Conservation (phyloP, 2,329 filamentous ascomycete species). For the Pseudonectria foliicola region DNA sequence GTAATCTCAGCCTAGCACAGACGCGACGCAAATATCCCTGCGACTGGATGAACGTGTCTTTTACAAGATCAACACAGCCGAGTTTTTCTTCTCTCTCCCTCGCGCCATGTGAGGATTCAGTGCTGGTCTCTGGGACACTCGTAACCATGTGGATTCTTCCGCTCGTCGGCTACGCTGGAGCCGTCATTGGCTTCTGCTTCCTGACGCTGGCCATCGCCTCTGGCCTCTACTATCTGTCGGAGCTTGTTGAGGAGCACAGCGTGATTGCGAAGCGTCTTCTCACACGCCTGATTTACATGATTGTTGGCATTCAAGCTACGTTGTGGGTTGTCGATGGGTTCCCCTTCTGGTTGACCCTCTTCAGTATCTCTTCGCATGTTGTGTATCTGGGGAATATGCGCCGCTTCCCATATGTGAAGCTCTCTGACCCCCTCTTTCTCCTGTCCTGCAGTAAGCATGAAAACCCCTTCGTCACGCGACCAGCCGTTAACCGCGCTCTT, state of each 20-base stretch:
- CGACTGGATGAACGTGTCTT: constrained; percentile 14
- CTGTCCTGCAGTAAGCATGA: constrained; percentile 63
- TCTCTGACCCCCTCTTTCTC: constrained; percentile 82
- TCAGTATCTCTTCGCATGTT: constrained; percentile 74
- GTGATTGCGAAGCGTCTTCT: constrained; percentile 86
- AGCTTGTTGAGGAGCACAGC: constrained; percentile 96
- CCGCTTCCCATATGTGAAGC: constrained; percentile 67
- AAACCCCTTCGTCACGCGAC: accelerated
- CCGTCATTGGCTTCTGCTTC: constrained; percentile 85
- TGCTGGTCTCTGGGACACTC: constrained; percentile 7
- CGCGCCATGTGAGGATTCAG: constrained; percentile 18
- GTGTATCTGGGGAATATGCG: constrained; percentile 85
- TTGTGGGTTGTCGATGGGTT: constrained; percentile 81
- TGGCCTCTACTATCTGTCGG: constrained; percentile 96
- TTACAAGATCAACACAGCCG: constrained; percentile 9
- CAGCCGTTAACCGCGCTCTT: neutral
- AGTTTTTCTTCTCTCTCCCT: constrained; percentile 4
- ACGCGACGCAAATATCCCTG: constrained; percentile 1
- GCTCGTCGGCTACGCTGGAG: constrained; percentile 80
- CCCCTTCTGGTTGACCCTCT: constrained; percentile 62
- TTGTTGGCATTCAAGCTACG: constrained; percentile 67
- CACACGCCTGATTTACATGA: constrained; percentile 72
- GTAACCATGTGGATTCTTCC: constrained; percentile 88
- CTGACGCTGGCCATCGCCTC: constrained; percentile 93
- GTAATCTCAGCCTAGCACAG: no score